A percentile compares a stretch with the other conserved stretches of the same genome.
Conservation (phyloP, 306 rosid genomes). For the Pyrus bretschneideri region DNA sequence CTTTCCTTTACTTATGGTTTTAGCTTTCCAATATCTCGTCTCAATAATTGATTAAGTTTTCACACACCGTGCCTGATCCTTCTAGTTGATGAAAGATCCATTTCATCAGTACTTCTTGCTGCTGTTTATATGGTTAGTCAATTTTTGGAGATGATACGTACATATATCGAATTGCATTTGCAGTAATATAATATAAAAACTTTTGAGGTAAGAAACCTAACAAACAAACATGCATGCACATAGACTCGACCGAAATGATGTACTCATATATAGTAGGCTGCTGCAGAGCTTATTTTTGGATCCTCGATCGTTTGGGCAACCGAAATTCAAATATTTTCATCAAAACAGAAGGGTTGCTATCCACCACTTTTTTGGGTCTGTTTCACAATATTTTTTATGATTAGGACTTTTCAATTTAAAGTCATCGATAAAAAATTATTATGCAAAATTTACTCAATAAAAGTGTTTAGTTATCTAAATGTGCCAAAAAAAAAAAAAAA, state of each 20-base stretch:
- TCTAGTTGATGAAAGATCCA: neutral
- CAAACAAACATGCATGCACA: neutral
- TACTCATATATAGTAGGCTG: neutral
- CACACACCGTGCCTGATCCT: neutral
- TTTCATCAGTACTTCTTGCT: neutral
- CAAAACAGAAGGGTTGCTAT: neutral
- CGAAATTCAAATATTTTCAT: neutral
- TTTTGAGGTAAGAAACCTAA: neutral
- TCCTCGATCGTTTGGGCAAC: neutral
- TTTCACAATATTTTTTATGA: neutral
- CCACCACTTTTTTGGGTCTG: neutral
- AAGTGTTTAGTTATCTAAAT: neutral
- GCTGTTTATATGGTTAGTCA: neutral
- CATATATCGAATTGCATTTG: neutral
- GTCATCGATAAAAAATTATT: no score
- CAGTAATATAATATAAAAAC: neutral
- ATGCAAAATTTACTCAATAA: neutral
- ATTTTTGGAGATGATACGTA: neutral
- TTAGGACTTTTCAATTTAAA: neutral
- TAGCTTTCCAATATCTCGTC: neutral
- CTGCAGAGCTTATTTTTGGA: neutral
- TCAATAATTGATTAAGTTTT: no score
- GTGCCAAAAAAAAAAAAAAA: neutral
- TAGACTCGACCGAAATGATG: neutral
- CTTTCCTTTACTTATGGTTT: neutral